These are phyloP conservation scores for Clarireedia paspali DNA, from an alignment of 2,329 filamentous ascomycete species.

Conservation along the genomic window DNA sequence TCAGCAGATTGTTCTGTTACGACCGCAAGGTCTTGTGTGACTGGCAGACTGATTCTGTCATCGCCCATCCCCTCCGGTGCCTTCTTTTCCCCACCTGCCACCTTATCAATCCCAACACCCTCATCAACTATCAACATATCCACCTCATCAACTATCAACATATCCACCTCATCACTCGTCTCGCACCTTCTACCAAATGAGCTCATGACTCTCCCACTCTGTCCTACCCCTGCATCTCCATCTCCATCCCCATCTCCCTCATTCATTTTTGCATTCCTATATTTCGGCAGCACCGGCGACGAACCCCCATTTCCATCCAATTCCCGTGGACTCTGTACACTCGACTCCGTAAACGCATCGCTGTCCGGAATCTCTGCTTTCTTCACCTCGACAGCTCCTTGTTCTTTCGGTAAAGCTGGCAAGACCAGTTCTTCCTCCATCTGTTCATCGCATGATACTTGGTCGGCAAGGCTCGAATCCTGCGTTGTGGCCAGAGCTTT, in stretches of 20 bases:
- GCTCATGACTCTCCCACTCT: neutral
- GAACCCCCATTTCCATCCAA: neutral
- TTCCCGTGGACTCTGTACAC: neutral
- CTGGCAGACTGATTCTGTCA: too few relatives aligned
- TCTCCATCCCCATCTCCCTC: neutral
- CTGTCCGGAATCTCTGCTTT: constrained; percentile 9
- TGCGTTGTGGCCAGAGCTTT: neutral
- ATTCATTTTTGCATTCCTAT: neutral
- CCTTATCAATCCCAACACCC: too few relatives aligned
- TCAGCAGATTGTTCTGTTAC: neutral
- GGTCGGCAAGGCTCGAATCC: neutral
- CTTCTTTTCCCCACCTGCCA: too few relatives aligned
- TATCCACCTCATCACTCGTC: neutral
- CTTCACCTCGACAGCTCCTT: neutral
- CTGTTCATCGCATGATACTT: neutral
- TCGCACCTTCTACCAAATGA: constrained; percentile 8
- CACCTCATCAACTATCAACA: neutral
- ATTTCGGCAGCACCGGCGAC: neutral
- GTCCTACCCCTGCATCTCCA: neutral
- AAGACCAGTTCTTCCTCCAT: neutral
- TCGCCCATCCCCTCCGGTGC: too few relatives aligned
- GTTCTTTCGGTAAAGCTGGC: neutral
- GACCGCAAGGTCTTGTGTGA: neutral
- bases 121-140: neutral
- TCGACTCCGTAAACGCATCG: constrained; percentile 4